Evolutionary conservation across 2,329 filamentous ascomycete species (phyloP), one percentile per base, ranked within the genome.

Genomic region (Metarhizium album): DNA sequence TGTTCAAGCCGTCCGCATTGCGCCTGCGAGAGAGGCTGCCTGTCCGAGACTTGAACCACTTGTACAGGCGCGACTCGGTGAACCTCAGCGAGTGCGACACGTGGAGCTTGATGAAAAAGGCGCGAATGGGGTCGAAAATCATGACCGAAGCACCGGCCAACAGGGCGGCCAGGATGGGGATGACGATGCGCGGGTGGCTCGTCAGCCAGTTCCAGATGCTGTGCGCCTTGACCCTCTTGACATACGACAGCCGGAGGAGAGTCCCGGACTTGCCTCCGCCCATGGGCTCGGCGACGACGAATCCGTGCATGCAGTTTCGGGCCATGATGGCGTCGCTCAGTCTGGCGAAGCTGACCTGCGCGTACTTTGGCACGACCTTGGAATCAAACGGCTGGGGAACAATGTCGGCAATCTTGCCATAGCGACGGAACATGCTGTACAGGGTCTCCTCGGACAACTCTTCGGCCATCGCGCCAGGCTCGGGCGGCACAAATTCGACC

Each of bases 71-170:
- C 60, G 83, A 91, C 54, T 93, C 83, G 43, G 81, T 82, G 31
- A 93, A 72, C 52, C 86, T 80, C 54, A 93, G 81, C 0, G 83
- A 82, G 45, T 84, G 79, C 31, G 90, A 89, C 47, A 98, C 83
- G 63, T 95, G 90, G 3, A 85, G 77, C 61, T 89, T 89, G 69
- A 97, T 87, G 60, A 94, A 96, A 63, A 94, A 93, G 0, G 90
- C 90, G 43, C 93, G 82, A 52, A 98, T 90, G 0, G 93, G 93
- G 59, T 98, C 93, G 61, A 98, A 97, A 7, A 97, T 75, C 1
- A 87, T 82, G 20, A 96, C 89, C 0, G 90, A 94, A 46, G 93
- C 72, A 33, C 85, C 83, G 0, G 90, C 90, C 29, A 95, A 64
- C 2, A 97, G 69, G 1, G 90, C 91, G 16, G 88, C 89, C 2